Percentiles rank a stretch among this genome's conserved stretches.
phyloP scores from a whole-genome alignment of 805 yeast genomes.

The Nematodospora valgi region DNA sequence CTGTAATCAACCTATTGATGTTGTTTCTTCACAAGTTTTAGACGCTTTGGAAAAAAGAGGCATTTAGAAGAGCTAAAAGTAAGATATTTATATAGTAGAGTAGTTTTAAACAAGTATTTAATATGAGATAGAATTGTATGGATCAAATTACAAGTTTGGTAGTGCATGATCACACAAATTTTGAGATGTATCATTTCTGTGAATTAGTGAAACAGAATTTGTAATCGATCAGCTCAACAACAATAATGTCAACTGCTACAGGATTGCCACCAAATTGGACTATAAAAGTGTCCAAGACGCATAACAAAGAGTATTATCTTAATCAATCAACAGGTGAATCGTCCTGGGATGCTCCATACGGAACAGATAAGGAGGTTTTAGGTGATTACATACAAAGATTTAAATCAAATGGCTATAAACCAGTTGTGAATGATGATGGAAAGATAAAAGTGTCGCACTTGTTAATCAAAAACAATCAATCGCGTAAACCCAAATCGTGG shows the following conservation, averaged over 20 bases:
- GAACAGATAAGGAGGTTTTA: conserved; percentile 63
- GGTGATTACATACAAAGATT: conserved; percentile 49
- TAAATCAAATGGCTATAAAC: conserved; percentile 39
- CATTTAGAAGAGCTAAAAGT: conserved; percentile 11
- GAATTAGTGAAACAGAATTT: background rate
- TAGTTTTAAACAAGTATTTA: background rate
- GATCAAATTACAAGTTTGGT: background rate
- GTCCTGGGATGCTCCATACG: conserved; percentile 89
- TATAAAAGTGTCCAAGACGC: conserved; percentile 71
- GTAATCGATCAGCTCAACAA: background rate
- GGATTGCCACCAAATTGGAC: conserved; percentile 91
- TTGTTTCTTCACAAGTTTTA: conserved; percentile 68
- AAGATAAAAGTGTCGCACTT: conserved; percentile 80
- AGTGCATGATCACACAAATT: background rate
- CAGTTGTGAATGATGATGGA: conserved; percentile 41
- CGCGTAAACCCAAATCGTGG: conserved; percentile 93
- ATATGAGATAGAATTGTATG: background rate
- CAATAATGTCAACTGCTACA: conserved; percentile 32
- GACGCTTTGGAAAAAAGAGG: conserved; percentile 51
- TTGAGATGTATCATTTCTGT: background rate
- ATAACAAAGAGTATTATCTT: conserved; percentile 79
- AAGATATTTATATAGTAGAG: background rate
- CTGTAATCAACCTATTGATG: conserved; percentile 79
- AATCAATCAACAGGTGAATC: conserved; percentile 69
- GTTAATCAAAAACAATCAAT: conserved; percentile 75